Evolutionary conservation across 2,329 filamentous ascomycete species (phyloP).

Genomic region (Cordyceps farinosa): DNA sequence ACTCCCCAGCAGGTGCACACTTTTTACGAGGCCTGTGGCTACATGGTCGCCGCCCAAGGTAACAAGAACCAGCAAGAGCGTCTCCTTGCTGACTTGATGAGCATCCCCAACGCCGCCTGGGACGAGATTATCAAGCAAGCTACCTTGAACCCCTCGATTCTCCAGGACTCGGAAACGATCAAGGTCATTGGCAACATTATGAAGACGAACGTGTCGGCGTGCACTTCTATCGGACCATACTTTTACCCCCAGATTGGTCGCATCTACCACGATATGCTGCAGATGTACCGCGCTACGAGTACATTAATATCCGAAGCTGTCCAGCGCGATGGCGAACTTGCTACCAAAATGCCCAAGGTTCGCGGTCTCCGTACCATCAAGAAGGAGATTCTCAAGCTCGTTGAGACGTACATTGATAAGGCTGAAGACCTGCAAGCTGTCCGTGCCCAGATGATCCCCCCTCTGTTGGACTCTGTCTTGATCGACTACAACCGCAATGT

Average conservation of each 20-base stretch:
- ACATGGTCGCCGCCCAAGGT: constrained; percentile 98
- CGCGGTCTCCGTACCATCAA: constrained; percentile 95
- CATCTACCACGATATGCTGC: constrained; percentile 97
- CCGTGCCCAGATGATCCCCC: constrained; percentile 90
- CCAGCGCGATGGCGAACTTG: constrained; percentile 80
- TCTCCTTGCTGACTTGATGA: constrained; percentile 88
- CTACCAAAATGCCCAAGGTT: constrained; percentile 96
- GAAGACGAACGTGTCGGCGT: constrained; percentile 99
- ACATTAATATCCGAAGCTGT: constrained; percentile 93
- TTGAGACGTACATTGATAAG: constrained; percentile 97
- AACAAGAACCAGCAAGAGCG: constrained; percentile 93
- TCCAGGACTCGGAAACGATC: constrained; percentile 92
- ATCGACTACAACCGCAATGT: constrained; percentile 98
- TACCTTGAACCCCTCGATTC: constrained; percentile 75
- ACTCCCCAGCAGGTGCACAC: constrained; percentile 97
- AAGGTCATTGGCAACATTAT: constrained; percentile 99
- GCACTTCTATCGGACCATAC: constrained; percentile 91
- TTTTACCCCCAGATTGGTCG: constrained; percentile 97
- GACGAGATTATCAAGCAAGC: constrained; percentile 89
- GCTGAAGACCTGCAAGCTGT: constrained; percentile 94
- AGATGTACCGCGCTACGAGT: constrained; percentile 98
- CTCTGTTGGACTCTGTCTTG: constrained; percentile 87
- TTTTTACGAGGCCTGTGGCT: constrained; percentile 97
- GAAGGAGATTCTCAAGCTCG: constrained; percentile 97
- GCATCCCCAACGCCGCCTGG: constrained; percentile 89